These are phyloP conservation scores for Nannochloropsis gaditana DNA, from an alignment of 108 stramenopile genomes.

Conservation along the genomic window DNA sequence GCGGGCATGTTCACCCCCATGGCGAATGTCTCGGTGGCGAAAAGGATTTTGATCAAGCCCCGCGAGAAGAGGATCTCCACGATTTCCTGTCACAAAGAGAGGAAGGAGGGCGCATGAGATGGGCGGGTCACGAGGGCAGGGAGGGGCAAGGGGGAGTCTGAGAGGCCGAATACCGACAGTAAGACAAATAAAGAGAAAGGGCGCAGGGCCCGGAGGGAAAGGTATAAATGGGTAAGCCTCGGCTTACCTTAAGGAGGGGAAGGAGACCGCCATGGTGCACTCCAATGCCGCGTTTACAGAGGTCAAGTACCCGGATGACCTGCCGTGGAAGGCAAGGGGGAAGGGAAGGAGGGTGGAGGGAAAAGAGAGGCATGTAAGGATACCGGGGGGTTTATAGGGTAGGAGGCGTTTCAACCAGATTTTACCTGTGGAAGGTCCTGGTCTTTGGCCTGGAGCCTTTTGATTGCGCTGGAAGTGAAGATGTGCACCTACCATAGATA, in stretches of 20 bases:
- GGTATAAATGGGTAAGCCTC: background rate
- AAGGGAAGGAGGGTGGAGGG: background rate
- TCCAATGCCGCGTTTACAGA: constrained; percentile 86
- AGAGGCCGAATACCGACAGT: no score
- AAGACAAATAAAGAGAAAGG: no score
- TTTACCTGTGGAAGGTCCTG: constrained; percentile 81
- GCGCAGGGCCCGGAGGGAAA: no score
- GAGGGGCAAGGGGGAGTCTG: background rate
- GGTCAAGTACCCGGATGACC: constrained; percentile 59
- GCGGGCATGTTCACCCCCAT: constrained; percentile 99
- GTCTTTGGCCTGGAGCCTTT: constrained; percentile 74
- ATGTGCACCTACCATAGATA: constrained; percentile 30
- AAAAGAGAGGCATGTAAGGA: background rate
- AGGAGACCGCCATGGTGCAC: constrained; percentile 96
- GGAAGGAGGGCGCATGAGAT: background rate
- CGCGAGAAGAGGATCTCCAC: constrained; percentile 91
- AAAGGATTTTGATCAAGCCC: constrained; percentile 83
- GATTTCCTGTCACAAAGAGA: constrained; percentile 54
- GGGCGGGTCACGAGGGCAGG: background rate
- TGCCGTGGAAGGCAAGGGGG: constrained; percentile 28
- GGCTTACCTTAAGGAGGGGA: constrained; percentile 76
- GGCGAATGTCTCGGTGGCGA: constrained; percentile 98
- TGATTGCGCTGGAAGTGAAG: constrained; percentile 49
- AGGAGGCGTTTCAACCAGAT: background rate
- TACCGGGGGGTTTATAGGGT: background rate